Percentiles rank a stretch among this genome's conserved stretches.
Evolutionary conservation across 2,329 filamentous ascomycete species (phyloP).

Genomic region (Diaporthe sp.): DNA sequence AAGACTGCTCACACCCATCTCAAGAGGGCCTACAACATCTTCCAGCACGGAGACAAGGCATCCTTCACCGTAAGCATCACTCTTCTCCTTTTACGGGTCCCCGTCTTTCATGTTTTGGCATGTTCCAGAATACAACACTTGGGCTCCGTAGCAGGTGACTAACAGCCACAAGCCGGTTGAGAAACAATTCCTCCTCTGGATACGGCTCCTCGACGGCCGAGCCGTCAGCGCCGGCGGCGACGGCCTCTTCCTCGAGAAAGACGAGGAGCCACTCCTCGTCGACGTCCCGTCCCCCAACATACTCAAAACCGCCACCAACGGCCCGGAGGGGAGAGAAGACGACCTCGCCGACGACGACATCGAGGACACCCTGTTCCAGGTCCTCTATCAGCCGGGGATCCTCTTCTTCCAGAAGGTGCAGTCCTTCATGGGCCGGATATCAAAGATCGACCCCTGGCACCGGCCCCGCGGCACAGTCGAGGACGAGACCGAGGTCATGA

Average conservation of each 20-base stretch:
- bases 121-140: too few relatives aligned
- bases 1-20: constrained; percentile 60
- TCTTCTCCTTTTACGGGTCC: too few relatives aligned
- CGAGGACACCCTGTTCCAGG: constrained; percentile 64
- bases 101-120: too few relatives aligned
- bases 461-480: constrained; percentile 65
- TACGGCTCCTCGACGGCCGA: constrained; percentile 64
- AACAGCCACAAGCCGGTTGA: too few relatives aligned
- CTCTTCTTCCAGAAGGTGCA: constrained; percentile 69
- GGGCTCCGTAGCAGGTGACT: too few relatives aligned
- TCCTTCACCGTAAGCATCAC: too few relatives aligned
- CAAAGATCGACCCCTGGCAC: constrained; percentile 67
- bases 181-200: constrained; percentile 62
- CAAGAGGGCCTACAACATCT: constrained; percentile 59
- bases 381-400: constrained; percentile 65
- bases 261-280: constrained; percentile 57
- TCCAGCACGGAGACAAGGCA: constrained; percentile 52
- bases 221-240: constrained; percentile 67
- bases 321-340: constrained; percentile 36
- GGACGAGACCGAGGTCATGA: constrained; percentile 69
- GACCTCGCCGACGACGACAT: constrained; percentile 47
- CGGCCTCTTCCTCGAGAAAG: constrained; percentile 61
- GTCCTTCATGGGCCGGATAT: constrained; percentile 66
- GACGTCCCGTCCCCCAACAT: constrained; percentile 55
- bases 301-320: constrained; percentile 42